Evolutionary conservation across 1,284 basidiomycete species (phyloP), one percentile per base, ranked within the genome.

Genomic region (Uromyces viciae-fabae): DNA sequence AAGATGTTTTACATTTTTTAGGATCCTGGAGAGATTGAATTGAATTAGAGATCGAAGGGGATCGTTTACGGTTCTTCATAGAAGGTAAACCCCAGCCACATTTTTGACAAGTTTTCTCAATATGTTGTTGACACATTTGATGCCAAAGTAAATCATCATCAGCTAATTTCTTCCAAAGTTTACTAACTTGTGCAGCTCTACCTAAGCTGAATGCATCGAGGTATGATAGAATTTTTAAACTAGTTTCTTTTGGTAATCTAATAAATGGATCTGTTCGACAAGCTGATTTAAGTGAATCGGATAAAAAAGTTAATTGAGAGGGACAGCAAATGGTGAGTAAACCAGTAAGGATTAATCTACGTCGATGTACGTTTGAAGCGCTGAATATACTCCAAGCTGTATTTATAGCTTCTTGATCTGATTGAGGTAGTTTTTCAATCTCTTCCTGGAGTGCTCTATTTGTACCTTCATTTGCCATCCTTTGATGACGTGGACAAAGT

Each of bases 321-420:
- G 97, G 98, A 87, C 96, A 99, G 87, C 96, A 99, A 94, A 99
- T 99, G n/a, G 97, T 98, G 84, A 99, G 91, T 82, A 99, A 90
- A 42, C 96, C 96, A 85, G 94, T 94, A 66, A 99, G 91, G 85
- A 99, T 98, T 85, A 99, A 90, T 56, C 93, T 93, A 56, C 96
- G 90, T 46, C 94, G 91, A 14, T 92, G 90, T 84, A 97, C 94
- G 0, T 94, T 91, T 0, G 96, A 97, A 0, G 94, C 94, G 15
- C 94, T 97, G 87, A 99, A 99, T 84, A 92, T 93, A 81, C 95
- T 94, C 97, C 97, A 99, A 82, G 98, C 91, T 8, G 92, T 90
- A 84, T 92, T 98, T 85, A 99, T 92, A 33, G 92, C 91, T 84
- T 93, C 91, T 75, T 97, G 90, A 84, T 99, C 96, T 75, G 91